Evolutionary conservation across 2,329 filamentous ascomycete genomes (phyloP).

Genomic region (Colletotrichum tropicicola): DNA sequence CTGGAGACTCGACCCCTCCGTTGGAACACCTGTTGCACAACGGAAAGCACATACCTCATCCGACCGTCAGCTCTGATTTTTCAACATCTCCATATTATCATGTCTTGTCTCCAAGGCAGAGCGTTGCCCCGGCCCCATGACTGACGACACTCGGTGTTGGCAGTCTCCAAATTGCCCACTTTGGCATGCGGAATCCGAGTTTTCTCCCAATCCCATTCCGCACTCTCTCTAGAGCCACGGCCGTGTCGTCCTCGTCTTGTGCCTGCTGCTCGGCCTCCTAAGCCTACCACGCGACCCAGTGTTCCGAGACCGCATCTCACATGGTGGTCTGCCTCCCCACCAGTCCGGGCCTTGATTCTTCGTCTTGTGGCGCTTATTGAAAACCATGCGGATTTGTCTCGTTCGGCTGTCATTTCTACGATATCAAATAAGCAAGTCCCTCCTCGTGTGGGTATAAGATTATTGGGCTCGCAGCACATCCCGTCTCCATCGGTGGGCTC

Average conservation of each 20-base stretch:
- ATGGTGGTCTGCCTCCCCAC: slow-evolving; percentile 4
- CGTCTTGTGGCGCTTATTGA: slow-evolving; percentile 5
- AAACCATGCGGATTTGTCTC: neutral
- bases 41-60: neutral
- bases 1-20: slow-evolving; percentile 13
- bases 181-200: neutral
- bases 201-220: neutral
- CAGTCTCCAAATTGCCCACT: slow-evolving; percentile 8
- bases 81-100: slow-evolving; percentile 25
- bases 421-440: slow-evolving; percentile 10
- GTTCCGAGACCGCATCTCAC: slow-evolving; percentile 14
- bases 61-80: slow-evolving; percentile 26
- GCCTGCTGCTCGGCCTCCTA: neutral
- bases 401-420: neutral
- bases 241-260: neutral
- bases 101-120: slow-evolving; percentile 17
- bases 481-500: slow-evolving; percentile 14
- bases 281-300: slow-evolving; percentile 1
- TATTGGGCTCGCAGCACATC: slow-evolving; percentile 15
- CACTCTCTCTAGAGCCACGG: neutral
- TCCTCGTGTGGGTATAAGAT: slow-evolving; percentile 14
- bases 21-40: slow-evolving; percentile 14
- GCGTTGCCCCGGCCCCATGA: slow-evolving; percentile 9
- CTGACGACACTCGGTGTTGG: slow-evolving; percentile 23
- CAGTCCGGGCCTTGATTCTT: neutral